Base-by-base conservation (phyloP, 2,329 filamentous ascomycete species). In the Pseudogymnoascus sp. region DNA sequence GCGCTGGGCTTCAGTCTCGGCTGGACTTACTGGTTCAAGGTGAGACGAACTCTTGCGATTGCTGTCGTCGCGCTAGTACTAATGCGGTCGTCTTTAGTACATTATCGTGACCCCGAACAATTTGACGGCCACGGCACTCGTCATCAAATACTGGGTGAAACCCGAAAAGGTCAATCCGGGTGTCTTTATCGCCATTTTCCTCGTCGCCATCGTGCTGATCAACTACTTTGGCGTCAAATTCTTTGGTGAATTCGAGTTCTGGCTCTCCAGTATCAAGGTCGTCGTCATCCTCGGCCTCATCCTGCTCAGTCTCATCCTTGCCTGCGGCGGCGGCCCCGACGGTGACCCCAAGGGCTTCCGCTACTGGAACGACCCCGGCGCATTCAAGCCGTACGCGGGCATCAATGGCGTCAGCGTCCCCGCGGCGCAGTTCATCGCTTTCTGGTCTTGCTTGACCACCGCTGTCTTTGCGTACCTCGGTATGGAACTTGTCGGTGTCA, bases 61-160 rank as follows among this genome's bases (percentile, higher is more conserved):
- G 56, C 21, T 29, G 74, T 72, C 2, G 21, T 4, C 26, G 47
- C 47, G 47, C 47, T 53, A 53, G 47, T 14, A 26, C 26, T 53
- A 53, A 53, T 53, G 14, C 59, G 24, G 24, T 61, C 16, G 29
- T 42, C 14, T 40, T 29, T 76, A 93, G 84, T 95, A 95, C 74
- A 90, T 95, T 73, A 93, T 96, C 70, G 83, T 90, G 60, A 92
- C 89, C 1, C 90, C 91, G 1, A 95, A 95, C 71, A 90, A 96
- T 73, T 78, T 96, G 40, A 95, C 90, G 0, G 91, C 91, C 29
- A 85, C 83, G n/a, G 84, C 89, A 4, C 76, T 96, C 38, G 88
- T 93, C 64, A 88, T 96, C 64, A 85, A 88, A 68, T 92, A 86
- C 70, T 96, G 91, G 91, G 77, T 90, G 10, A 73, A 79, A 1